These are phyloP conservation scores for Micractinium conductrix DNA, from an alignment of 139 green algal species.

Conservation along the genomic window DNA sequence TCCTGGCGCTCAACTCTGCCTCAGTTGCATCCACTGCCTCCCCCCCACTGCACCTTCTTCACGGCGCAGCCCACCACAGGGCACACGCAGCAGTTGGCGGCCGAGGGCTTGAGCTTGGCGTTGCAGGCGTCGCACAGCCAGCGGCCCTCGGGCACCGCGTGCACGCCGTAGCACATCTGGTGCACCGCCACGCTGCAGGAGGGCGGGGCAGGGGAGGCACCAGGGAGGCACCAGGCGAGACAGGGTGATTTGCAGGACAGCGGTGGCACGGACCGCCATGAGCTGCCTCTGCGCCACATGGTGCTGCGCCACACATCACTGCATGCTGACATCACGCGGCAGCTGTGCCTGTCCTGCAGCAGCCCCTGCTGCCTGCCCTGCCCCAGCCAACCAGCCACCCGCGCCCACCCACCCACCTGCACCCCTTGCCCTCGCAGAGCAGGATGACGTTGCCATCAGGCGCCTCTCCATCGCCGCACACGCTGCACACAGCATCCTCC, in stretches of 20 bases:
- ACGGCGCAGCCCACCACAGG: slow-evolving; percentile 44
- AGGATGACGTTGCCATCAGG: slow-evolving; percentile 51
- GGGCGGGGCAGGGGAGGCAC: neutral
- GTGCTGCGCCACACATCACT: neutral
- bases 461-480: slow-evolving; percentile 43
- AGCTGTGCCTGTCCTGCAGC: too few species aligned
- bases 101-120: slow-evolving; percentile 22
- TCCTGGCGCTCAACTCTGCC: too few species aligned
- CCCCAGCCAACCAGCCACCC: too few species aligned
- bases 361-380: too few species aligned
- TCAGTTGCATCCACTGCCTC: neutral
- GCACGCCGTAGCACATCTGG: slow-evolving; percentile 55
- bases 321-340: too few species aligned
- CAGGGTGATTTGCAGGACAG: neutral
- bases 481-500: slow-evolving; percentile 42
- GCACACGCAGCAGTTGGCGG: slow-evolving; percentile 44
- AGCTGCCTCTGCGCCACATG: neutral
- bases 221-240: too few species aligned
- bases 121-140: slow-evolving; percentile 53
- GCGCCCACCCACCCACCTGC: neutral
- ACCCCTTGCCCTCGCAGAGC: slow-evolving; percentile 54
- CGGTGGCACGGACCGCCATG: neutral
- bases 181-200: slow-evolving; percentile 45
- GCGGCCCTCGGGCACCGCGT: slow-evolving; percentile 34
- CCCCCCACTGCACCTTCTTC: slow-evolving; percentile 28